phyloP scores from a whole-genome alignment of 345 rosid species.

The Arabis alpina region DNA sequence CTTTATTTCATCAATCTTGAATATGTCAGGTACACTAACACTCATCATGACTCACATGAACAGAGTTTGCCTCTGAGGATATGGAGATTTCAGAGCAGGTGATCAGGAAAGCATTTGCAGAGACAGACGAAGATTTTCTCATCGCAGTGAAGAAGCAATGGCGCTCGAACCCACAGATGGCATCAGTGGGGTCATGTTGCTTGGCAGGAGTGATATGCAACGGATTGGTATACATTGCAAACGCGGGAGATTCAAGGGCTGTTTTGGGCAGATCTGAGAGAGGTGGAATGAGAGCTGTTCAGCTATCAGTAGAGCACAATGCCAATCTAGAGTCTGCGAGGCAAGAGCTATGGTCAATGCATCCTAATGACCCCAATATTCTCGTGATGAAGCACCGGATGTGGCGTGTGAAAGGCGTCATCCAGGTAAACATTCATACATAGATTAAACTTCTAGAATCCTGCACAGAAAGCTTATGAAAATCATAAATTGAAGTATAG shows the following conservation, averaged over 20 bases:
- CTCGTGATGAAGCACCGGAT: constrained; percentile 63
- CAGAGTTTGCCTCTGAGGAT: constrained; percentile 62
- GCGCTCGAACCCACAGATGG: constrained; percentile 66
- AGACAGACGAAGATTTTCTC: constrained; percentile 70
- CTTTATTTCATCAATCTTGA: constrained; percentile 13
- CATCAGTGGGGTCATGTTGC: constrained; percentile 85
- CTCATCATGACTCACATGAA: constrained; percentile 13
- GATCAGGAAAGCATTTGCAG: constrained; percentile 59
- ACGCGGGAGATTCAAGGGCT: constrained; percentile 78
- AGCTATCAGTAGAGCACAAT: constrained; percentile 77
- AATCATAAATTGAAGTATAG: not conserved
- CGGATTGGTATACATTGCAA: constrained; percentile 67
- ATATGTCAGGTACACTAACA: constrained; percentile 23
- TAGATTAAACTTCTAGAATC: constrained; percentile 2
- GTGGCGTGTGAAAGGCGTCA: constrained; percentile 89
- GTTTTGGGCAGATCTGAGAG: constrained; percentile 67
- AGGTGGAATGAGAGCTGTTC: constrained; percentile 57
- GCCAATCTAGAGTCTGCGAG: constrained; percentile 65
- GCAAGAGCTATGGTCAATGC: constrained; percentile 62
- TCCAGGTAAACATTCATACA: constrained; percentile 59
- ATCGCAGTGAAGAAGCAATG: constrained; percentile 64
- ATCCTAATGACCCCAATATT: constrained; percentile 72
- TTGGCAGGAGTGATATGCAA: constrained; percentile 68
- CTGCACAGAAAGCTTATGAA: not conserved
- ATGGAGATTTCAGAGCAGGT: constrained; percentile 53